Conservation (phyloP, 495 filamentous ascomycete species). For the Aspergillus baeticus region DNA sequence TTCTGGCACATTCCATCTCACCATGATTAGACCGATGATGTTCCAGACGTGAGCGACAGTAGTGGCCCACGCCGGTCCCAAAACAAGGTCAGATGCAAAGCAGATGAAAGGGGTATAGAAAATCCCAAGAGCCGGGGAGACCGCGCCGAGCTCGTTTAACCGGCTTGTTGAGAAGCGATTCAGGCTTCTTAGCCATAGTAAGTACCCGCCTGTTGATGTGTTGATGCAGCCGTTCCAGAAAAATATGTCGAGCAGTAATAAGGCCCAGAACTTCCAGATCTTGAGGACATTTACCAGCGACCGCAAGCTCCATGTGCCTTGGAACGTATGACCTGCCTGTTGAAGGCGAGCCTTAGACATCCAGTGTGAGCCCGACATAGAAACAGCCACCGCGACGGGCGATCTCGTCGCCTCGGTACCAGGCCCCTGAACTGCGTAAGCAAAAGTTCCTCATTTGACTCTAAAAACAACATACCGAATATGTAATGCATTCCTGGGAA, state of each 20-base stretch:
- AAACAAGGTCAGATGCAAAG: slow-evolving; percentile 48
- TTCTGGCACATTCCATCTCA: slow-evolving; percentile 51
- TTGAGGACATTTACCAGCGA: slow-evolving; percentile 7
- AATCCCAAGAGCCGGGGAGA: slow-evolving; percentile 42
- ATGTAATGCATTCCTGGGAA: slow-evolving; percentile 48
- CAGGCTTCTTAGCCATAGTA: slow-evolving; percentile 45
- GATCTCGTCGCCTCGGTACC: slow-evolving; percentile 42
- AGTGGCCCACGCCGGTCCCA: slow-evolving; percentile 44
- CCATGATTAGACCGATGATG: slow-evolving; percentile 37
- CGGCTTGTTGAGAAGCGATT: slow-evolving; percentile 38
- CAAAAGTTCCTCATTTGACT: no score
- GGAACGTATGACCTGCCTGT: slow-evolving; percentile 11
- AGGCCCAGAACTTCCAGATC: slow-evolving; percentile 35
- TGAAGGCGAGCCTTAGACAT: slow-evolving; percentile 25
- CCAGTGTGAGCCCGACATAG: slow-evolving; percentile 48
- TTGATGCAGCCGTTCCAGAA: slow-evolving; percentile 46
- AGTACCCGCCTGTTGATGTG: slow-evolving; percentile 31
- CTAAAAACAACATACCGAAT: slow-evolving; percentile 48
- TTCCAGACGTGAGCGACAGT: slow-evolving; percentile 43
- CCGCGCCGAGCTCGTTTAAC: slow-evolving; percentile 44
- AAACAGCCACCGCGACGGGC: slow-evolving; percentile 47
- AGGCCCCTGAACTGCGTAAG: slow-evolving; percentile 2
- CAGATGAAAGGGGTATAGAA: slow-evolving; percentile 46
- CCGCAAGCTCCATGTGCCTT: slow-evolving; percentile 1
- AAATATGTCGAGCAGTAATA: slow-evolving; percentile 46